Evolutionary conservation across 306 rosid species (phyloP), one percentile per base, ranked within the genome.

Genomic region (Pterocarpus santalinus): DNA sequence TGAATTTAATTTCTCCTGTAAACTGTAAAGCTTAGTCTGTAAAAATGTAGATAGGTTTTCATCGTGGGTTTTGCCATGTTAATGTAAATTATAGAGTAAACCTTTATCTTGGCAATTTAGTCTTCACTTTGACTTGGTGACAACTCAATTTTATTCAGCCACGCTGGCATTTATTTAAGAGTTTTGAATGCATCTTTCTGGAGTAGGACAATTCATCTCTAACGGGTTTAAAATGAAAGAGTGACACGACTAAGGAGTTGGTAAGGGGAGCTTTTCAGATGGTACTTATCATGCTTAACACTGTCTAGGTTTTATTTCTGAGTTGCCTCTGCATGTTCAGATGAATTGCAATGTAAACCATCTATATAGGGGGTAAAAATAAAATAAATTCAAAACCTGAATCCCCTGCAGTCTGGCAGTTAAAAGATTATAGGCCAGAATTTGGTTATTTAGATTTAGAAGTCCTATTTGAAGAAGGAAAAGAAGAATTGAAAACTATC

Each of bases 191-290:
- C 80, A 57, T 13, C 53, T 65, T 81, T 61, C 7, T 73, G 15
- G 44, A 72, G 65, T 17, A 17, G 75, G 82, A 84, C 66, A 53
- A 49, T 75, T 69, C n/a, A 53, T 35, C 75, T 43, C 36, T 1
- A 69, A 69, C 34, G 53, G 53, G 70, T 63, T 62, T 80, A 69
- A 56, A 75, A 73, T 77, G 77, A 64, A 34, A 49, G 69, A 58
- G 71, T 58, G 83, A 73, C 77, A 73, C 61, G 70, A 77, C 49
- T 34, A 52, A 39, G 69, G 69, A 72, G 75, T 71, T 77, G 86
- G 69, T 72, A 22, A 16, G 8, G 33, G 71, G 81, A 34, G 81
- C 52, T 75, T 84, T 80, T 64, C 74, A 63, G 44, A 34, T 14
- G 22, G 70, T 34, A 15, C 60, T 12, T 43, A 22, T 33, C 87